Base-by-base conservation (phyloP, 2,329 filamentous ascomycete genomes). In the Talaromyces sp. region DNA sequence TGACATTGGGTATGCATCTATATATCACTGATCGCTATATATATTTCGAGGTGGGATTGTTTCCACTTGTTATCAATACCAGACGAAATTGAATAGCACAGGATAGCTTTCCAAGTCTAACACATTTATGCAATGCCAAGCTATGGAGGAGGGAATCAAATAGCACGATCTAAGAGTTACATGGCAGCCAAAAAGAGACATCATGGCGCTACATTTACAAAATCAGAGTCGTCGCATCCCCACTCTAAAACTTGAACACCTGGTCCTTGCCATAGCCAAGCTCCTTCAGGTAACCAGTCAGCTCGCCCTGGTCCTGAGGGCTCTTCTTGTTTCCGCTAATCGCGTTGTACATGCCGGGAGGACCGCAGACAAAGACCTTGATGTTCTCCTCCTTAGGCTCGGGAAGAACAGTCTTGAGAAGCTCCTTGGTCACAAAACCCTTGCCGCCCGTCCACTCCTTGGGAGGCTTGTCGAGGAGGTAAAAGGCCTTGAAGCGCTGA, bases 321-420 rank as follows among this genome's bases (percentile, higher is more conserved):
- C 89, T 95, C 75, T 89, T 88, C 90, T 99, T 98, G 71, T 79
- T 78, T 35, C 95, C 95, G 41, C 89, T 93, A 67, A 98, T 87
- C 62, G 92, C 89, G 77, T 96, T 96, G 86, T 96, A 96, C 83
- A 98, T 75, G 49, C 88, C 90, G 2, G 93, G 93, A 13, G 95
- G 95, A 0, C 93, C 93, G 77, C 93, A 98, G 41, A 99, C 91
- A 71, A 99, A 98, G 64, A 98, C 78, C 86, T 98, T 98, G 81
- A 96, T 87, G 80, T 96, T 95, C 66, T 89, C 89, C 69, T 85
- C 84, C 84, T 95, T 95, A 64, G 95, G 92, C 78, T 96, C 92
- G 11, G 95, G 95, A 14, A 98, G 84, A 10, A 97, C 92, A 56
- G 90, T 93, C 88, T 98, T 96, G 71, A 99, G 80, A 61, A 98